Evolutionary conservation across 331 rosid species (phyloP).

Genomic region (Erythrophleum ivorense): DNA sequence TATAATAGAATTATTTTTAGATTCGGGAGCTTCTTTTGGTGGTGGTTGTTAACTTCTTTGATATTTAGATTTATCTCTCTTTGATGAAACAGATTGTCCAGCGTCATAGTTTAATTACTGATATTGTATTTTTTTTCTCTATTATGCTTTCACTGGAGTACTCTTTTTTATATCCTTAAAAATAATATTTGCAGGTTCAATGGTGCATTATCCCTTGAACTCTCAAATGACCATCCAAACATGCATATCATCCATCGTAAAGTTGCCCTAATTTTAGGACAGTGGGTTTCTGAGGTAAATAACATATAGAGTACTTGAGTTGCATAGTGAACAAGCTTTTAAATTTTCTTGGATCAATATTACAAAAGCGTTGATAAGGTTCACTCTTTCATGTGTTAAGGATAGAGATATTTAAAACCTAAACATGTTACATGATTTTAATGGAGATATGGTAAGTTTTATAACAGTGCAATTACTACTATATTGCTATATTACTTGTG

Average conservation of each 20-base stretch:
- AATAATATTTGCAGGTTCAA: conserved; percentile 68
- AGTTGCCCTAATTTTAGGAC: conserved; percentile 92
- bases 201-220: conserved; percentile 90
- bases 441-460: neutral
- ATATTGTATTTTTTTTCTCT: conserved; percentile 29
- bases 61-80: conserved; percentile 36
- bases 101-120: conserved; percentile 14
- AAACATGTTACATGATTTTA: conserved; percentile 12
- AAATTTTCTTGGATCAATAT: conserved; percentile 34
- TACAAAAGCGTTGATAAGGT: conserved; percentile 26
- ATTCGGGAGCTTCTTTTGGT: conserved; percentile 10
- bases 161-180: neutral
- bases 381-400: conserved; percentile 11
- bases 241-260: conserved; percentile 84
- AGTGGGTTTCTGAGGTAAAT: conserved; percentile 98
- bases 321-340: conserved; percentile 10
- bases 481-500: neutral
- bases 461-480: conserved; percentile 14
- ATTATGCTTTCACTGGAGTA: conserved; percentile 20
- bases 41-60: conserved; percentile 23
- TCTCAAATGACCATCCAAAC: conserved; percentile 91
- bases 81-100: neutral
- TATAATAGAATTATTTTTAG: conserved; percentile 4
- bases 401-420: conserved; percentile 28
- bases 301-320: conserved; percentile 25